Evolutionary conservation across 2,329 filamentous ascomycete species (phyloP).

Genomic region (Fusarium circinatum): DNA sequence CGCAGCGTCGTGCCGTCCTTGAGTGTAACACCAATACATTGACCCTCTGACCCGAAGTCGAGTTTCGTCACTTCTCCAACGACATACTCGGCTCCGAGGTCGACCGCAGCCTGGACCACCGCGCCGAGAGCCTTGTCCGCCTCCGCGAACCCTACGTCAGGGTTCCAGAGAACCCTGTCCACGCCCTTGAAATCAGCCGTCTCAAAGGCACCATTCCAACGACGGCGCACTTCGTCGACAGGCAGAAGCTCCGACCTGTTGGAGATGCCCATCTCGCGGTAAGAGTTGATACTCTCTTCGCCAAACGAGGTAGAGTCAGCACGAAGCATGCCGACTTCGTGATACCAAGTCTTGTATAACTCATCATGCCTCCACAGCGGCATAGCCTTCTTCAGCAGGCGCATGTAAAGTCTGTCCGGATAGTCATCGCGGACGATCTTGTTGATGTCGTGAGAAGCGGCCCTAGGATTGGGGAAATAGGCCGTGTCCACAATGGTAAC

Average conservation of each 20-base stretch:
- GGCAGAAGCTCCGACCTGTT: conserved; percentile 55
- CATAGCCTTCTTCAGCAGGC: conserved; percentile 54
- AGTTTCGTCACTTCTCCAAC: conserved; percentile 60
- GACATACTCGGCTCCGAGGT: conserved; percentile 66
- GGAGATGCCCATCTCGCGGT: conserved; percentile 51
- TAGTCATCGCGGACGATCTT: conserved; percentile 58
- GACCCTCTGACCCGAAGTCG: conserved; percentile 57
- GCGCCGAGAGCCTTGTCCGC: conserved; percentile 66
- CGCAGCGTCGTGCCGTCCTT: conserved; percentile 56
- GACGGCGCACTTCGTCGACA: conserved; percentile 61
- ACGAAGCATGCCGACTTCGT: conserved; percentile 66
- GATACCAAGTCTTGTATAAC: conserved; percentile 64
- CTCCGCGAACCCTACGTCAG: conserved; percentile 67
- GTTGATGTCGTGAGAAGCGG: conserved; percentile 60
- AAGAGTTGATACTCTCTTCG: conserved; percentile 53
- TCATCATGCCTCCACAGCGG: conserved; percentile 54
- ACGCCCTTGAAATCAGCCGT: conserved; percentile 66
- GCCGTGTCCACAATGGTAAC: conserved; percentile 53
- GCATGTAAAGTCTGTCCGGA: conserved; percentile 53
- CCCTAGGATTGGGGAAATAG: conserved; percentile 51
- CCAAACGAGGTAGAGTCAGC: conserved; percentile 56
- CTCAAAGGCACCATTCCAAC: conserved; percentile 67
- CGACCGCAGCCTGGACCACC: conserved; percentile 62
- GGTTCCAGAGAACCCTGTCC: conserved; percentile 66
- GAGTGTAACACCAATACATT: conserved; percentile 61